phyloP scores from a whole-genome alignment of 108 stramenopile species.

The Seminavis robusta region DNA sequence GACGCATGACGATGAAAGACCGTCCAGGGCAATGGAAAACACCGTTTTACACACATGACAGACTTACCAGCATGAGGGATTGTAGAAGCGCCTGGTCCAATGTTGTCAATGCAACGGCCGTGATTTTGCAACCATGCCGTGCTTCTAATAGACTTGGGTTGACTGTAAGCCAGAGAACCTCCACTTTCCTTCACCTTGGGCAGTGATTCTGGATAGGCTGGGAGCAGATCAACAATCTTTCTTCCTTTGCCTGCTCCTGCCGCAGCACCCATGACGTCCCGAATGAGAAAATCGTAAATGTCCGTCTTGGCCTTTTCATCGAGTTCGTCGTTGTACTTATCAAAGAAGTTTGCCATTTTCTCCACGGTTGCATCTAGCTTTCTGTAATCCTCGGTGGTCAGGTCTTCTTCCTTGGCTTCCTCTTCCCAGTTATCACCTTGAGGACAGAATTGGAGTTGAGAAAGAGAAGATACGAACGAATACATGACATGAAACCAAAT shows the following conservation, averaged over 20 bases:
- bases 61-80: slow-evolving; percentile 81
- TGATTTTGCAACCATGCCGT: slow-evolving; percentile 61
- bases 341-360: slow-evolving; percentile 69
- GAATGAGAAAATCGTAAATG: slow-evolving; percentile 61
- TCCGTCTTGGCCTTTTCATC: slow-evolving; percentile 55
- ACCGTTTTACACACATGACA: too few species aligned
- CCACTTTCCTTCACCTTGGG: slow-evolving; percentile 47
- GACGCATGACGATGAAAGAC: too few species aligned
- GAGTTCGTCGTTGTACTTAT: slow-evolving; percentile 54
- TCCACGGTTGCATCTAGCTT: slow-evolving; percentile 64
- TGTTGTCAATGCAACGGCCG: slow-evolving; percentile 80
- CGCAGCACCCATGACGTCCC: slow-evolving; percentile 63
- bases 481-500: not conserved
- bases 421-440: slow-evolving; percentile 63
- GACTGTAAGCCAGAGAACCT: slow-evolving; percentile 40
- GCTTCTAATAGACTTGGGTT: slow-evolving; percentile 29
- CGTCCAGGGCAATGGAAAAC: too few species aligned
- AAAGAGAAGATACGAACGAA: not conserved
- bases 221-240: slow-evolving; percentile 36
- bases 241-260: slow-evolving; percentile 44
- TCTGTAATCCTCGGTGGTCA: slow-evolving; percentile 55
- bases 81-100: slow-evolving; percentile 57
- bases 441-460: too few species aligned
- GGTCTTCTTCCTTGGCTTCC: slow-evolving; percentile 32
- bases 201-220: slow-evolving; percentile 50